A percentile compares a stretch with the other conserved stretches of the same genome.
These are phyloP conservation scores for Marchantia polymorpha DNA, from an alignment of 225 moss, liverwort and hornwort species.

Conservation along the genomic window DNA sequence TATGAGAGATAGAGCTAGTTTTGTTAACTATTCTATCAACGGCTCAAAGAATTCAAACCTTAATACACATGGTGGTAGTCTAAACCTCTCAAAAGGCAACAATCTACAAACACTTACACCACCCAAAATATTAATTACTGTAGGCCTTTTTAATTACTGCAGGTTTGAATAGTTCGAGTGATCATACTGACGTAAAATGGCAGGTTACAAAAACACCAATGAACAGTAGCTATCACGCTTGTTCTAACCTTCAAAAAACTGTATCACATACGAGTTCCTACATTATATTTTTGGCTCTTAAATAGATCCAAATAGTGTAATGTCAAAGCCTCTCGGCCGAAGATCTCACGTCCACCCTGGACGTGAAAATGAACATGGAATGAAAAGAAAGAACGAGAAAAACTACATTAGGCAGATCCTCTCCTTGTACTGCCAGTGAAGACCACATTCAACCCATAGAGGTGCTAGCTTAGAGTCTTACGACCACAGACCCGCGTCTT, in stretches of 20 bases:
- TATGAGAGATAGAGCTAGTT: no score
- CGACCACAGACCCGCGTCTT: neutral
- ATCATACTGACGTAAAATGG: no score
- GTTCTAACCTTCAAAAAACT: conserved; percentile 14
- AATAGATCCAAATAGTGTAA: neutral
- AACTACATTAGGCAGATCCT: neutral
- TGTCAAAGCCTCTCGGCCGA: conserved; percentile 4
- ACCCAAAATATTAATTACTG: no score
- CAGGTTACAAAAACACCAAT: no score
- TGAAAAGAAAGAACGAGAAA: neutral
- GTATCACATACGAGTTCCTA: conserved; percentile 4
- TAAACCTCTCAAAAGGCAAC: no score
- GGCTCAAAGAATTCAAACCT: no score
- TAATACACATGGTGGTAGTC: no score
- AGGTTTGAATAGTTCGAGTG: no score
- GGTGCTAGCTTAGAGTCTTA: neutral
- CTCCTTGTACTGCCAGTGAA: neutral
- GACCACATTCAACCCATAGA: neutral
- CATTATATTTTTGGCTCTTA: neutral
- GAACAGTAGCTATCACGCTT: no score
- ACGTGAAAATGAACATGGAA: conserved; percentile 7
- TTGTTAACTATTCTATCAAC: no score
- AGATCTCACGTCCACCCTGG: neutral
- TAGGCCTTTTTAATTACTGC: no score
- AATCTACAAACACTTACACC: no score